phyloP scores from a whole-genome alignment of 179 eudicot species.

The Silene noctiflora region DNA sequence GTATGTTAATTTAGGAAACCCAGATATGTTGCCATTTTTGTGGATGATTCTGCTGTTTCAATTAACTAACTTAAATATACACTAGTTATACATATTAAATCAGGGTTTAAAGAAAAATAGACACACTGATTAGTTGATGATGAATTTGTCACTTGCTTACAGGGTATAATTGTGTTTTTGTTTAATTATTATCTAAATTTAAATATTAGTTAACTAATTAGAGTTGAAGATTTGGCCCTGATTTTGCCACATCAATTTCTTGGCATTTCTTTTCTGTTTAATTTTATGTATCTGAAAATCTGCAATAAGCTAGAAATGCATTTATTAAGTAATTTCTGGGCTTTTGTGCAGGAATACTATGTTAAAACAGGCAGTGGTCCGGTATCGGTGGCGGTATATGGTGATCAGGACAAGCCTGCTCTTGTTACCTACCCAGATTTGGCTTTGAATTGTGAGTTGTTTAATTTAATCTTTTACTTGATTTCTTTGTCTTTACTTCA shows the following conservation, averaged over 20 bases:
- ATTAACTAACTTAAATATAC: not conserved
- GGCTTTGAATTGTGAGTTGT: constrained; percentile 68
- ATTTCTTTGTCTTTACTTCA: constrained; percentile 11
- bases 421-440: constrained; percentile 88
- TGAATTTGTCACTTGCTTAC: constrained; percentile 5
- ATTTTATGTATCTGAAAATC: not conserved
- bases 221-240: not conserved
- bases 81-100: no score
- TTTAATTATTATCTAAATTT: not conserved
- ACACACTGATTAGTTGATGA: not conserved
- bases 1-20: constrained; percentile 7
- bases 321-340: not conserved
- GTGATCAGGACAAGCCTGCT: constrained; percentile 90
- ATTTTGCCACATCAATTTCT: not conserved
- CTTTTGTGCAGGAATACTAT: constrained; percentile 55
- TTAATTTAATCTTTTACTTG: not conserved
- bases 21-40: constrained; percentile 2
- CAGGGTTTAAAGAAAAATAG: not conserved
- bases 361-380: constrained; percentile 64
- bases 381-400: constrained; percentile 68
- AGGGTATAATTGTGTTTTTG: not conserved
- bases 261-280: not conserved
- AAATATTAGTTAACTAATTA: no score
- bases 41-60: not conserved
- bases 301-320: constrained; percentile 1